These are phyloP conservation scores for Candolleomyces aberdarensis DNA, from an alignment of 768 basidiomycete species.

Conservation along the genomic window DNA sequence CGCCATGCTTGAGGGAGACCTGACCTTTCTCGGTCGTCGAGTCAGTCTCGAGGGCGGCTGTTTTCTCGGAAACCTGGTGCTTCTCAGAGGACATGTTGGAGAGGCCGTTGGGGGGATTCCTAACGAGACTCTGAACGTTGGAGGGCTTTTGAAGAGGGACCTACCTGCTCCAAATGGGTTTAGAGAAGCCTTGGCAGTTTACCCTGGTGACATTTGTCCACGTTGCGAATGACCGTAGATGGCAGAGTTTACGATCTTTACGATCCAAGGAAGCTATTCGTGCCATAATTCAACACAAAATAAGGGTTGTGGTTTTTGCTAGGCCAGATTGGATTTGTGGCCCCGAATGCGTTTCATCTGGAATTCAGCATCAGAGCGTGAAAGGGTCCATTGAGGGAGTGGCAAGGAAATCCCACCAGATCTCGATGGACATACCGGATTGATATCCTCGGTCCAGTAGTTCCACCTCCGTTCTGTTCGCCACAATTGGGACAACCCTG, in stretches of 20 bases:
- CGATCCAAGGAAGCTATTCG: neutral
- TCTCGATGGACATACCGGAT: neutral
- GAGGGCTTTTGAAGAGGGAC: neutral
- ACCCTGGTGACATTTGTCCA: slow-evolving; percentile 6
- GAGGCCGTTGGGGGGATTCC: neutral
- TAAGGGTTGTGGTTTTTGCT: neutral
- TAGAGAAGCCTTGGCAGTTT: slow-evolving; percentile 1
- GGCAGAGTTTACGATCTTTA: neutral
- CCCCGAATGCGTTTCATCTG: neutral
- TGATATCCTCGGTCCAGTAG: neutral
- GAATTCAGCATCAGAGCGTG: neutral
- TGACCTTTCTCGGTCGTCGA: slow-evolving; percentile 5
- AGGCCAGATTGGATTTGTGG: neutral
- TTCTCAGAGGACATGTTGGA: slow-evolving; percentile 10
- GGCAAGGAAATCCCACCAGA: neutral
- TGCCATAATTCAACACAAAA: neutral
- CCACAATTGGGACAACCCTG: too few relatives aligned
- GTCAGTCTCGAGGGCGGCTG: neutral
- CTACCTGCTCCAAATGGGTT: slow-evolving; percentile 5
- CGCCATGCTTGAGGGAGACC: neutral
- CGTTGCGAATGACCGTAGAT: slow-evolving; percentile 1
- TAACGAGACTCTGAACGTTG: neutral
- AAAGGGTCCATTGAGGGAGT: neutral
- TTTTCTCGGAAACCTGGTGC: neutral
- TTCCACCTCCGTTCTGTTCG: too few relatives aligned